Percentiles rank a stretch among this genome's conserved stretches.
These are phyloP conservation scores for Huntiella bhutanensis DNA, from an alignment of 2,329 filamentous ascomycete species.

Conservation along the genomic window DNA sequence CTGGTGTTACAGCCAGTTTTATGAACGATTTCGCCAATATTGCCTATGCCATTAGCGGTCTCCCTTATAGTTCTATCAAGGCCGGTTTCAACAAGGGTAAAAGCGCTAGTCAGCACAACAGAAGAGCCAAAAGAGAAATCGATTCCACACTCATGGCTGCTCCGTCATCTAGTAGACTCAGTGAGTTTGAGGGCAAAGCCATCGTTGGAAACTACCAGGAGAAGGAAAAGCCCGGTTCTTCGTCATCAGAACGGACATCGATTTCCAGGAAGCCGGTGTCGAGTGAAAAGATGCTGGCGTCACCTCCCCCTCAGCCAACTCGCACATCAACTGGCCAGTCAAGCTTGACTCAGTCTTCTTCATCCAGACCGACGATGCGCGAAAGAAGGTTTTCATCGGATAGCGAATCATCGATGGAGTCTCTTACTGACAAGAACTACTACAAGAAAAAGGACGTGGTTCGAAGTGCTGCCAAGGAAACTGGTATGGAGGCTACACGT, in stretches of 20 bases:
- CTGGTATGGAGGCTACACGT: constrained; percentile 27
- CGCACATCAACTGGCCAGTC: no score
- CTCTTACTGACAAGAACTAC: background rate
- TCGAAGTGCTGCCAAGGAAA: constrained; percentile 15
- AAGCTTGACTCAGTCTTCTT: background rate
- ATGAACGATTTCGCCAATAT: constrained; percentile 70
- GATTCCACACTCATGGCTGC: background rate
- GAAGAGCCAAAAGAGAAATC: background rate
- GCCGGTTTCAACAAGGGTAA: constrained; percentile 1
- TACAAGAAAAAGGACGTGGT: background rate
- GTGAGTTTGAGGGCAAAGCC: background rate
- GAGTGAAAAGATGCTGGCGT: background rate
- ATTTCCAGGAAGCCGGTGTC: background rate
- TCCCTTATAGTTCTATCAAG: constrained; percentile 26
- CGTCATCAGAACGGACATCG: no score
- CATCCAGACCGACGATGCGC: background rate
- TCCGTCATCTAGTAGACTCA: background rate
- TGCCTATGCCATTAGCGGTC: constrained; percentile 64
- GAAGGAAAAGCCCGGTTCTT: no score
- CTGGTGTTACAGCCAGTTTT: constrained; percentile 56
- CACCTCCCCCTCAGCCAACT: background rate
- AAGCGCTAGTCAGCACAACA: background rate
- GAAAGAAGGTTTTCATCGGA: background rate
- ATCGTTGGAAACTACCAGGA: no score
- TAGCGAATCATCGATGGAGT: background rate